Base-by-base conservation (phyloP, 1,139 yeast genomes). In the Nadsonia starkeyi-henricii region DNA sequence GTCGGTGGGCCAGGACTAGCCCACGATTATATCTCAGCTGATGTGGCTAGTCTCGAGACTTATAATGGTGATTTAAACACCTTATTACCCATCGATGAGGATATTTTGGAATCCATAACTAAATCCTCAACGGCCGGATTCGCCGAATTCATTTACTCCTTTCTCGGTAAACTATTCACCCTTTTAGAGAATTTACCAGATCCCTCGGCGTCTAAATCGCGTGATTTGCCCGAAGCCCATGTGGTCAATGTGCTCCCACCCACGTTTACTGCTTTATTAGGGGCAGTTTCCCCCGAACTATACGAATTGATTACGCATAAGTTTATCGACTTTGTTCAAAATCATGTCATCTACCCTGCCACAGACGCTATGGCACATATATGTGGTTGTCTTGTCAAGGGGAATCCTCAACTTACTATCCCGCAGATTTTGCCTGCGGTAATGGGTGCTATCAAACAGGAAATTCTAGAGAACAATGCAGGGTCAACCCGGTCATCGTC, bases 391-490 rank as follows among this genome's bases (percentile, higher is more conserved):
- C 62, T 86, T 36, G 77, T 81, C 4, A 78, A 78, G 54, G 74
- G 85, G 44, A 76, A 80, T 46, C 85, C 81, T 1, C 58, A 59
- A 39, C 57, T 62, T 4, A 69, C 74, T 7, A 75, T 81, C 53
- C 68, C 72, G 1, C 63, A 63, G 42, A 65, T 77, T 42, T 71
- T 75, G 46, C 66, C 69, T 1, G 59, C 71, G 23, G 64, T 83
- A 26, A 68, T 74, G 47, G 71, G 70, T 1, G 74, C 73, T 51
- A 79, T 89, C 37, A 70, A 71, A 46, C 78, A 75, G 28, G 96
- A 91, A 59, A 72, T 91, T 20, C 71, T 70, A n/a, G 89, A 82
- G 57, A 85, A 89, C 55, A 85, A 81, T 9, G 96, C 97, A 0
- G 97, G 96, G 1, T 68, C 77, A 1, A 69, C 81, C 0, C 74